Evolutionary conservation across 768 basidiomycete genomes (phyloP).

Genomic region (Phaeotremella fagi): DNA sequence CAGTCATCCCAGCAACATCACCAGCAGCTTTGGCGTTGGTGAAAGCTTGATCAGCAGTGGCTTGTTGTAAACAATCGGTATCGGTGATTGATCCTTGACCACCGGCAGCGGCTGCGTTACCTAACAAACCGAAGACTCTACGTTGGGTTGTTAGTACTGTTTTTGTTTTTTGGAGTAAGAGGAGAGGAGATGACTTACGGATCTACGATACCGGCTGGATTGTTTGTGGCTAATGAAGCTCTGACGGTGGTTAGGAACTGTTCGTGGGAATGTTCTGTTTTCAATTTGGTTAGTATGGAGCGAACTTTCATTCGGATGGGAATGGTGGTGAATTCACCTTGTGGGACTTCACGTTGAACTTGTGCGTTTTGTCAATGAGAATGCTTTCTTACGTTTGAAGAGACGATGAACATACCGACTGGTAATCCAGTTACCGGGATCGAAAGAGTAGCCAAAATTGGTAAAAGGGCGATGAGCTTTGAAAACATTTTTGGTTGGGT

Average conservation of each 20-base stretch:
- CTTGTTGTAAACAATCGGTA: conserved; percentile 62
- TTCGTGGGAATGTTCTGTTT: conserved; percentile 63
- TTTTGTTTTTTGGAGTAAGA: conserved; percentile 4
- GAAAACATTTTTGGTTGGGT: neutral
- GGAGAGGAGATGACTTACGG: conserved; percentile 38
- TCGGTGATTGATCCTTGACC: conserved; percentile 61
- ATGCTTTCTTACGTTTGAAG: too few relatives aligned
- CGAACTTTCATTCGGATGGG: neutral
- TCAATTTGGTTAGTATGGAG: neutral
- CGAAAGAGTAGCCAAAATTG: conserved; percentile 48
- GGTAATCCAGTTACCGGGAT: conserved; percentile 51
- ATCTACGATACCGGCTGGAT: conserved; percentile 60
- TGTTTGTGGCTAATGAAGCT: conserved; percentile 55
- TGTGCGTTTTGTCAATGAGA: too few relatives aligned
- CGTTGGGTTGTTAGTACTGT: neutral
- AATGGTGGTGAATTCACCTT: conserved; percentile 52
- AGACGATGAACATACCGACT: conserved; percentile 28
- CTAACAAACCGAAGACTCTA: conserved; percentile 56
- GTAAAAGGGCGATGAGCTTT: conserved; percentile 17
- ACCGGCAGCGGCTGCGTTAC: conserved; percentile 59
- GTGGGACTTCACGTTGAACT: conserved; percentile 62
- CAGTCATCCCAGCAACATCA: conserved; percentile 57
- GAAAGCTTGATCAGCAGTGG: conserved; percentile 65
- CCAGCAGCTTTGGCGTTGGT: conserved; percentile 65
- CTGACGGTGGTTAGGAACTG: conserved; percentile 57